Conservation (phyloP, 1,139 yeast genomes). For the Groenewaldozyma sp. region DNA sequence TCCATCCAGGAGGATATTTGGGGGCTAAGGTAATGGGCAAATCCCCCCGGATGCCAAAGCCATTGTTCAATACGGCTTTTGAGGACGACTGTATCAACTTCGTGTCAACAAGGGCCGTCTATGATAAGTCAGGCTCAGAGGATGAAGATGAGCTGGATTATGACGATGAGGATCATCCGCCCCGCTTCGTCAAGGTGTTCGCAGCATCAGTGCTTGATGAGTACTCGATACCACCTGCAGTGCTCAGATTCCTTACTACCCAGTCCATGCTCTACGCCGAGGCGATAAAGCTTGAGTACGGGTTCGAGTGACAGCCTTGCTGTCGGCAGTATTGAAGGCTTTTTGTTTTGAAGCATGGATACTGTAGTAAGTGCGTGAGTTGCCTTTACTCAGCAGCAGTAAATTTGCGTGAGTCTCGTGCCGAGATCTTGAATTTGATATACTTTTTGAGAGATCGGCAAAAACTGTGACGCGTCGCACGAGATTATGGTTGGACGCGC, state of each 20-base stretch:
- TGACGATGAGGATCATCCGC: conserved; percentile 3
- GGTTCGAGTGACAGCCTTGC: too few species aligned
- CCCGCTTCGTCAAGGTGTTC: conserved; percentile 12
- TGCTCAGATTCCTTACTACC: conserved; percentile 7
- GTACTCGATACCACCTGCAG: conserved; percentile 8
- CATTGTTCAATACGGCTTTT: conserved; percentile 10
- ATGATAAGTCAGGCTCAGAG: conserved; percentile 2
- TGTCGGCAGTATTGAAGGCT: too few species aligned
- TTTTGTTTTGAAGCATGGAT: too few species aligned
- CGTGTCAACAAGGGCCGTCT: conserved; percentile 1
- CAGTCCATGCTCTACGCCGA: conserved; percentile 6
- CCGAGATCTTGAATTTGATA: too few species aligned
- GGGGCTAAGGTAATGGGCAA: conserved; percentile 6
- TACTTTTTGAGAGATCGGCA: too few species aligned
- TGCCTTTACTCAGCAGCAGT: too few species aligned
- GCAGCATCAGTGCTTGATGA: conserved; percentile 4
- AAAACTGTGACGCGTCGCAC: too few species aligned
- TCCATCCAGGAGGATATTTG: conserved; percentile 2
- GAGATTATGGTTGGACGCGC: too few species aligned
- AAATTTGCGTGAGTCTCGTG: too few species aligned
- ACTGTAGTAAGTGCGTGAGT: too few species aligned
- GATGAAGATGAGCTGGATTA: conserved; percentile 6
- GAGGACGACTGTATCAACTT: conserved; percentile 9
- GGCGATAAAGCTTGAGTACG: neutral
- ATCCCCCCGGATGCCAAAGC: conserved; percentile 10